Percentiles rank a stretch among this genome's conserved stretches.
These are phyloP conservation scores for Spiraea crenata DNA, from an alignment of 331 rosid genomes.

Conservation along the genomic window DNA sequence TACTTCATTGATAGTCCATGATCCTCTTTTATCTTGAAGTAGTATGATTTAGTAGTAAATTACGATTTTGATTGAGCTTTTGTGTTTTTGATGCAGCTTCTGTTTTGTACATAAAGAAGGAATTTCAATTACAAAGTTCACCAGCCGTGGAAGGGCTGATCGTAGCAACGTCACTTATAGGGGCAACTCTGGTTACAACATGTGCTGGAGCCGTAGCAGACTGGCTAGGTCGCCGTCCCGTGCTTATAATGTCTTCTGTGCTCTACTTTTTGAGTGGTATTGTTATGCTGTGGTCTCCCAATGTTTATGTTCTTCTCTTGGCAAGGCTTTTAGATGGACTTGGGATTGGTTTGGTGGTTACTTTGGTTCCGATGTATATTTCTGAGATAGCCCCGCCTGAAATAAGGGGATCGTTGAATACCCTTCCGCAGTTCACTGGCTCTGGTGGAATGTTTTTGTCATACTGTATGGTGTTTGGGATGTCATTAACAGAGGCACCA, in stretches of 20 bases:
- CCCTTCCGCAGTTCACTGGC: slow-evolving; percentile 74
- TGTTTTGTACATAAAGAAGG: slow-evolving; percentile 69
- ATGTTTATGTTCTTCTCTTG: slow-evolving; percentile 49
- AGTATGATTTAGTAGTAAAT: neutral
- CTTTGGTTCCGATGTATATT: slow-evolving; percentile 79
- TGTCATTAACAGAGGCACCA: slow-evolving; percentile 60
- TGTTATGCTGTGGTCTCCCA: slow-evolving; percentile 77
- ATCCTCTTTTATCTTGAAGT: neutral
- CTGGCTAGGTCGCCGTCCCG: slow-evolving; percentile 71
- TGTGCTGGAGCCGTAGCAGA: slow-evolving; percentile 71
- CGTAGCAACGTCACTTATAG: slow-evolving; percentile 74
- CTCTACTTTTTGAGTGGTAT: slow-evolving; percentile 59
- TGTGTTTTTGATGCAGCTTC: slow-evolving; percentile 51
- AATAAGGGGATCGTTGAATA: slow-evolving; percentile 74
- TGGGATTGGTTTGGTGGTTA: slow-evolving; percentile 58
- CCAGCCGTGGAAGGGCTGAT: slow-evolving; percentile 85
- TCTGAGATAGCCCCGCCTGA: slow-evolving; percentile 97
- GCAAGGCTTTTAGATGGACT: slow-evolving; percentile 72
- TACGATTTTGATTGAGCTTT: slow-evolving; percentile 5
- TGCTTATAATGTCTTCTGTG: slow-evolving; percentile 66
- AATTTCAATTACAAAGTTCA: slow-evolving; percentile 56
- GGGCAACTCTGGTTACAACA: slow-evolving; percentile 71
- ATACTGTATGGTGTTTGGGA: slow-evolving; percentile 65
- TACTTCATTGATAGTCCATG: neutral
- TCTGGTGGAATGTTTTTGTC: slow-evolving; percentile 86